These are phyloP conservation scores for Ophiocordyceps robertsii DNA, from an alignment of 2,329 filamentous ascomycete species.

Conservation along the genomic window DNA sequence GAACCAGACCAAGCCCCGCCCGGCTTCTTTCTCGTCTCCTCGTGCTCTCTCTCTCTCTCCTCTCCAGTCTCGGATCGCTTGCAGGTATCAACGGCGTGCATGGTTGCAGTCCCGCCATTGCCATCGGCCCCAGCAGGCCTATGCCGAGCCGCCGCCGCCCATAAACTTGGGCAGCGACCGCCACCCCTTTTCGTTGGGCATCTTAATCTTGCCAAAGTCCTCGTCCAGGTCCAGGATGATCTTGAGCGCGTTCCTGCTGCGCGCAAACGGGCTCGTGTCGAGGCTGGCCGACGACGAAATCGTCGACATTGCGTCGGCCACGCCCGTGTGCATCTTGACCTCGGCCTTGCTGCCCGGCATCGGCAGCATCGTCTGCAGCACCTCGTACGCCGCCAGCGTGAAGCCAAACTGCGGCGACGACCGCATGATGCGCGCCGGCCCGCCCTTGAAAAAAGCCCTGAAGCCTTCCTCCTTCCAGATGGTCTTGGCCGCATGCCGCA, in stretches of 20 bases:
- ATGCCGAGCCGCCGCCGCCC: slow-evolving; percentile 20
- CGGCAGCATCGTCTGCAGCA: slow-evolving; percentile 70
- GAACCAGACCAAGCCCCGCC: background rate
- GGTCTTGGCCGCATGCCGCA: slow-evolving; percentile 73
- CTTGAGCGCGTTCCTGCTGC: slow-evolving; percentile 83
- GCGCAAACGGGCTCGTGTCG: slow-evolving; percentile 35
- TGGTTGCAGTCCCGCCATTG: slow-evolving; percentile 2
- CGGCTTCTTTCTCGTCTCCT: background rate
- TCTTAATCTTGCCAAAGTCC: slow-evolving; percentile 68
- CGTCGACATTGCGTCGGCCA: slow-evolving; percentile 47
- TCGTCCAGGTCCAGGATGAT: slow-evolving; percentile 90
- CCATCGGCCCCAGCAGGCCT: background rate
- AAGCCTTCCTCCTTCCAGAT: slow-evolving; percentile 88
- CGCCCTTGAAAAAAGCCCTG: slow-evolving; percentile 96
- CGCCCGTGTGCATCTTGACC: slow-evolving; percentile 40
- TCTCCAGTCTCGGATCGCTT: background rate
- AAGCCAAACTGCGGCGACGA: slow-evolving; percentile 97
- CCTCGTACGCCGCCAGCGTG: slow-evolving; percentile 88
- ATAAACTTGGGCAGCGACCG: slow-evolving; percentile 37
- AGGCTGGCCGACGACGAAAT: slow-evolving; percentile 9
- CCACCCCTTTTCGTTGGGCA: slow-evolving; percentile 41
- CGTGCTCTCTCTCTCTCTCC: background rate
- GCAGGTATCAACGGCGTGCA: background rate
- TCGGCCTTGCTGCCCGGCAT: slow-evolving; percentile 48
- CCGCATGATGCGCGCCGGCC: slow-evolving; percentile 84